Percentiles rank a stretch among this genome's conserved stretches.
These are phyloP conservation scores for Talaromyces sp. DNA, from an alignment of 2,329 filamentous ascomycete species.

Conservation along the genomic window DNA sequence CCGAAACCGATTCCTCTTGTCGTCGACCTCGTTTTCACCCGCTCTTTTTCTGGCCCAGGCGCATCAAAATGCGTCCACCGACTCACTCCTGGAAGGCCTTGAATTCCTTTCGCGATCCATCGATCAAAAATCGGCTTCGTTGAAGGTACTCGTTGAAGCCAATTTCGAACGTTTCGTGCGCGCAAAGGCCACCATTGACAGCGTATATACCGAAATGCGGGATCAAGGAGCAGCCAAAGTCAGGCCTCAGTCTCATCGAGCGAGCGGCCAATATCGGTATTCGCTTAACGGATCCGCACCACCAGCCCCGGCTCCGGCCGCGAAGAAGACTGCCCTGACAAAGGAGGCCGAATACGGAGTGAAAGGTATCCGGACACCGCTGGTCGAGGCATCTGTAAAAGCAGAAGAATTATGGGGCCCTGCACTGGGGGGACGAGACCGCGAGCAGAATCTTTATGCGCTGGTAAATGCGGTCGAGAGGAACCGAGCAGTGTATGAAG, in stretches of 20 bases:
- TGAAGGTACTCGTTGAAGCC: constrained; percentile 93
- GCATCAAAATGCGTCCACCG: constrained; percentile 79
- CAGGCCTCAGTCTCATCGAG: constrained; percentile 59
- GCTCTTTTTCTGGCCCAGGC: constrained; percentile 88
- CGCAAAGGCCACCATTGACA: constrained; percentile 96
- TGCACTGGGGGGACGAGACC: constrained; percentile 82
- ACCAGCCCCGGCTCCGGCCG: constrained; percentile 47
- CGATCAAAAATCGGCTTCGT: constrained; percentile 92
- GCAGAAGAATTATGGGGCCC: constrained; percentile 98
- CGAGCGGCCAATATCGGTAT: constrained; percentile 54
- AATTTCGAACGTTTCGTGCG: constrained; percentile 98
- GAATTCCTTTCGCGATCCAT: constrained; percentile 87
- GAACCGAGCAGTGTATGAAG: constrained; percentile 77
- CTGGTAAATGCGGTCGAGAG: constrained; percentile 73
- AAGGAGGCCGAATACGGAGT: constrained; percentile 93
- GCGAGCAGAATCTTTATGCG: constrained; percentile 79
- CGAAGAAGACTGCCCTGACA: constrained; percentile 81
- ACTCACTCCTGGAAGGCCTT: constrained; percentile 74
- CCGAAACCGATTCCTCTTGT: constrained; percentile 88
- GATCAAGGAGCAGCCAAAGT: constrained; percentile 60
- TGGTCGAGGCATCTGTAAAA: constrained; percentile 87
- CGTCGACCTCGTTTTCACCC: constrained; percentile 92
- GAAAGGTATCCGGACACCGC: constrained; percentile 78
- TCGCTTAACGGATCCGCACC: constrained; percentile 41
- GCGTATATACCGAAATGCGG: constrained; percentile 95